Evolutionary conservation across 371 early-diverging fungal species (phyloP).

Genomic region (Mortierella sp.): DNA sequence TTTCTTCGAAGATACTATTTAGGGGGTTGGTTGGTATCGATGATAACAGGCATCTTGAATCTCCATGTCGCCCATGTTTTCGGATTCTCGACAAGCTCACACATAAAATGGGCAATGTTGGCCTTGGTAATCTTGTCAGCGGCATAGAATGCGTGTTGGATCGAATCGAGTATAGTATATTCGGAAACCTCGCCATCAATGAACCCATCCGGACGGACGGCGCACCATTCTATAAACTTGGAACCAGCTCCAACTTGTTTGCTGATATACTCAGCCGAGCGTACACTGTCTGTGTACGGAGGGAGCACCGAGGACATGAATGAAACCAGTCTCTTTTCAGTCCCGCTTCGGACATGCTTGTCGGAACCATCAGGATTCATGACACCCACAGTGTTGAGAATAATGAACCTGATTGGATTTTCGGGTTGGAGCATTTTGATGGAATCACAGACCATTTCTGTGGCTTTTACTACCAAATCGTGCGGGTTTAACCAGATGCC

Average conservation of each 20-base stretch:
- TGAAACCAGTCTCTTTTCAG: conserved; percentile 19
- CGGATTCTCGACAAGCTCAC: conserved; percentile 18
- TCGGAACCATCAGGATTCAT: conserved; percentile 36
- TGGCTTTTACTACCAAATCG: conserved; percentile 26
- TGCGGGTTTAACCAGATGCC: conserved; percentile 31
- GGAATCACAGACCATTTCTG: conserved; percentile 30
- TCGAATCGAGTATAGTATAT: conserved; percentile 20
- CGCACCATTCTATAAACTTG: conserved; percentile 22
- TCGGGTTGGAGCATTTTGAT: conserved; percentile 21
- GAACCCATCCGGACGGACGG: conserved; percentile 32
- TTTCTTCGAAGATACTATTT: conserved; percentile 7
- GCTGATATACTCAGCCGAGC: conserved; percentile 29
- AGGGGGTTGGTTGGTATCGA: conserved; percentile 28
- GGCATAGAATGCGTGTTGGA: conserved; percentile 22
- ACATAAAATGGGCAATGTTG: conserved; percentile 43
- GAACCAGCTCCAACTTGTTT: conserved; percentile 10
- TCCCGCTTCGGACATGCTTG: conserved; percentile 9
- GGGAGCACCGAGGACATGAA: conserved; percentile 20
- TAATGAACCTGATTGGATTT: conserved; percentile 21
- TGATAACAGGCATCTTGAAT: conserved; percentile 37
- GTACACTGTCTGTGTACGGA: conserved; percentile 36
- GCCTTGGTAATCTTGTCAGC: conserved; percentile 33
- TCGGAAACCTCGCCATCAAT: conserved; percentile 33
- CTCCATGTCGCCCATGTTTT: conserved; percentile 21
- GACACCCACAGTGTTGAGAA: conserved; percentile 38